A percentile compares a stretch with the other conserved stretches of the same genome.
These are phyloP conservation scores for Penicillium psychrofluorescens DNA, from an alignment of 495 filamentous ascomycete species.

Conservation along the genomic window DNA sequence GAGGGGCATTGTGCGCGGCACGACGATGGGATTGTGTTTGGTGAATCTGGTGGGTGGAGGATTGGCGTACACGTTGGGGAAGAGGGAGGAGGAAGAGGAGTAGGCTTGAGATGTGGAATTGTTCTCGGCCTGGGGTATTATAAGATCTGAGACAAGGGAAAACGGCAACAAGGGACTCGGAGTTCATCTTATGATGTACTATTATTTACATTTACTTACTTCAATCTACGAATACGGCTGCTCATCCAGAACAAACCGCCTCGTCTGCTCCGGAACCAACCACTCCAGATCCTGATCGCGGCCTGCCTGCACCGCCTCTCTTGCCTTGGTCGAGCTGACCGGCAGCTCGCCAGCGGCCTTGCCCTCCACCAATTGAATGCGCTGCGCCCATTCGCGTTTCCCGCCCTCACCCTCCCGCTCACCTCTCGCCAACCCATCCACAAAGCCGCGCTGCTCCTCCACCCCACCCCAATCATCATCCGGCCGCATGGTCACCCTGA, in stretches of 20 bases:
- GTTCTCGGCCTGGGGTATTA: too few relatives aligned
- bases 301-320: slow-evolving; percentile 53
- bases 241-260: slow-evolving; percentile 45
- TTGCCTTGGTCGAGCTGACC: slow-evolving; percentile 75
- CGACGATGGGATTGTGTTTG: slow-evolving; percentile 62
- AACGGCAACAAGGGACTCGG: not conserved
- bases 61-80: slow-evolving; percentile 61
- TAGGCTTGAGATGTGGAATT: not conserved
- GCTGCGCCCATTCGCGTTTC: slow-evolving; percentile 56
- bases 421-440: slow-evolving; percentile 45
- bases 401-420: slow-evolving; percentile 50
- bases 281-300: slow-evolving; percentile 42
- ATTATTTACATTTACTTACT: not conserved
- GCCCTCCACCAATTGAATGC: slow-evolving; percentile 64
- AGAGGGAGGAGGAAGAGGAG: slow-evolving; percentile 46
- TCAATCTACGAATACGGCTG: slow-evolving; percentile 20
- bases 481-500: slow-evolving; percentile 67
- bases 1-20: slow-evolving; percentile 62
- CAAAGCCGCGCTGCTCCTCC: slow-evolving; percentile 52
- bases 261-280: slow-evolving; percentile 59
- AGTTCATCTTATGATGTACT: slow-evolving; percentile 1
- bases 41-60: slow-evolving; percentile 66
- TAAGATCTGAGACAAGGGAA: too few relatives aligned
- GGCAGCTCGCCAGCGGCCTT: slow-evolving; percentile 43
- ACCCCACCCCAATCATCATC: slow-evolving; percentile 57